Evolutionary conservation across 2,329 filamentous ascomycete genomes (phyloP).

Genomic region (Penicillium corylophilum): DNA sequence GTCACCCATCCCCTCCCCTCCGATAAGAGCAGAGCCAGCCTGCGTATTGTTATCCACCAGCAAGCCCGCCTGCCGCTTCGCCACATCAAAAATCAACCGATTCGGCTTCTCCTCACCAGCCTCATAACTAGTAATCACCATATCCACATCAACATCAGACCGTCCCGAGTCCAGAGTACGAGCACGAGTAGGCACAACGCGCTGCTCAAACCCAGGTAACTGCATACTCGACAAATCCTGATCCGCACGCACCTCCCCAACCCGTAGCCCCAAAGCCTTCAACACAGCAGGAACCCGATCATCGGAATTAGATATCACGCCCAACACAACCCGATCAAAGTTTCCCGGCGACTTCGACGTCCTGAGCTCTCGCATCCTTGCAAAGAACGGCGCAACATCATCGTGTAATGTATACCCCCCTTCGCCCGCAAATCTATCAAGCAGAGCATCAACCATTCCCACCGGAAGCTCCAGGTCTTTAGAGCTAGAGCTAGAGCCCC

Average conservation of each 20-base stretch:
- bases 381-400: slow-evolving; percentile 41
- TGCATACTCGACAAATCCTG: slow-evolving; percentile 29
- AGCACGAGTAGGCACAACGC: background rate
- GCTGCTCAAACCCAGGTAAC: slow-evolving; percentile 26
- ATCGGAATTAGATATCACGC: slow-evolving; percentile 49
- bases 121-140: slow-evolving; percentile 49
- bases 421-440: slow-evolving; percentile 41
- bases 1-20: slow-evolving; percentile 6
- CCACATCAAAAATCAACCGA: slow-evolving; percentile 41
- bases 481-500: no score
- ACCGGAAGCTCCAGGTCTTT: slow-evolving; percentile 27
- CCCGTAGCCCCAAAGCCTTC: slow-evolving; percentile 38
- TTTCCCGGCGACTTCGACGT: background rate
- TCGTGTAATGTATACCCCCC: slow-evolving; percentile 43
- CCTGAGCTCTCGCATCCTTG: slow-evolving; percentile 25
- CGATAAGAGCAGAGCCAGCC: background rate
- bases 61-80: slow-evolving; percentile 31
- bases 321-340: slow-evolving; percentile 41
- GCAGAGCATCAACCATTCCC: slow-evolving; percentile 34
- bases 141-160: slow-evolving; percentile 37
- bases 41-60: slow-evolving; percentile 4
- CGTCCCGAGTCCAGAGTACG: background rate
- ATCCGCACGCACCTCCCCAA: slow-evolving; percentile 37
- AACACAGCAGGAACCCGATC: slow-evolving; percentile 44
- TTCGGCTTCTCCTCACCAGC: slow-evolving; percentile 47